These are phyloP conservation scores for Aspergillus quadrilineatus DNA, from an alignment of 2,329 filamentous ascomycete genomes.

Conservation along the genomic window DNA sequence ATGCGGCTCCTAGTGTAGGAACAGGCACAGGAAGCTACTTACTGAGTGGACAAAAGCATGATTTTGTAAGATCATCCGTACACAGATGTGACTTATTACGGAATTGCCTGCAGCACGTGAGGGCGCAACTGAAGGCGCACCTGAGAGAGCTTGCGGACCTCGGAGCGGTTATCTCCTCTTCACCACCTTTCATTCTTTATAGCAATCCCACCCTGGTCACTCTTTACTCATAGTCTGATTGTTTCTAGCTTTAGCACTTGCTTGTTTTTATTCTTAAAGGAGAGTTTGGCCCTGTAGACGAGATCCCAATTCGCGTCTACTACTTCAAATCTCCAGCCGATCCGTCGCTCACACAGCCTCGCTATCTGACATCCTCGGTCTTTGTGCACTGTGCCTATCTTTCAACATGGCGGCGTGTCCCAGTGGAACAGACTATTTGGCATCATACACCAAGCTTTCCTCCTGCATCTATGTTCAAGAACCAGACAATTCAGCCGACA, in stretches of 20 bases:
- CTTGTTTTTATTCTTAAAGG: not conserved
- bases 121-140: not conserved
- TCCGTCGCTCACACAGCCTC: not conserved
- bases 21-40: not conserved
- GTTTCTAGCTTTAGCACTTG: not conserved
- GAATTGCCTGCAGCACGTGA: not conserved
- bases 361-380: not conserved
- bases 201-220: not conserved
- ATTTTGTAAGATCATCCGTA: not conserved
- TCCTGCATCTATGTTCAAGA: slow-evolving; percentile 42
- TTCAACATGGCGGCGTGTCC: slow-evolving; percentile 10
- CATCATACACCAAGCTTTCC: slow-evolving; percentile 37
- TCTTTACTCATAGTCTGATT: not conserved
- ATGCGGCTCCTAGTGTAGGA: not conserved
- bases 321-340: not conserved
- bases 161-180: not conserved
- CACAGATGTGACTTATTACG: not conserved
- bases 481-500: slow-evolving; percentile 18
- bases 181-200: not conserved
- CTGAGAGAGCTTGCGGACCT: not conserved
- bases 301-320: not conserved
- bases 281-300: not conserved
- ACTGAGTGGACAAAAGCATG: not conserved
- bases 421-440: slow-evolving; percentile 20
- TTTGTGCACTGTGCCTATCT: not conserved